phyloP scores from a whole-genome alignment of 2,329 filamentous ascomycete genomes.

The Chaetomiaceae sp. region DNA sequence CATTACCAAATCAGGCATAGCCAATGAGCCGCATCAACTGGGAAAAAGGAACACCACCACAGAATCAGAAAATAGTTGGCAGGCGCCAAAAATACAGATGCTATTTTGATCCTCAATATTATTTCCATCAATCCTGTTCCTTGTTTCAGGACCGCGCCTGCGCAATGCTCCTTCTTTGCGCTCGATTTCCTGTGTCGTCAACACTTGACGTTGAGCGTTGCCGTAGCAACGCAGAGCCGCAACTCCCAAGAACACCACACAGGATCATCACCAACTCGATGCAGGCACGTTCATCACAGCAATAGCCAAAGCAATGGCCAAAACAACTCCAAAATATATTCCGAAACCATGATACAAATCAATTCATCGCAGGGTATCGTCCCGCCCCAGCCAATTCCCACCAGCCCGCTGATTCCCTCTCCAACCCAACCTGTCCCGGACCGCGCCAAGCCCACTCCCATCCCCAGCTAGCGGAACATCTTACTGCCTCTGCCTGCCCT shows the following conservation, averaged over 20 bases:
- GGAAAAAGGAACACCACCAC: too few relatives aligned
- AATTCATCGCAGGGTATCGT: slow-evolving; percentile 10
- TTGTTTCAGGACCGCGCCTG: too few relatives aligned
- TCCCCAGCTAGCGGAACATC: not conserved
- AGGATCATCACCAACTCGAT: not conserved
- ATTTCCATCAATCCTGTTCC: too few relatives aligned
- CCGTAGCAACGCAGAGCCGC: slow-evolving; percentile 9
- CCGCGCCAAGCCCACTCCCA: not conserved
- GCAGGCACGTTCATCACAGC: not conserved
- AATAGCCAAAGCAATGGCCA: not conserved
- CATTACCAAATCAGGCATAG: too few relatives aligned
- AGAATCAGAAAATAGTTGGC: too few relatives aligned
- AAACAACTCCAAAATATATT: not conserved
- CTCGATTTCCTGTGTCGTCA: not conserved
- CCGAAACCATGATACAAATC: not conserved
- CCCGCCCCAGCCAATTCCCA: not conserved
- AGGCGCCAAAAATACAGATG: too few relatives aligned
- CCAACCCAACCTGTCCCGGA: not conserved
- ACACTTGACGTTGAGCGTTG: slow-evolving; percentile 2
- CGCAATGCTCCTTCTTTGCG: too few relatives aligned
- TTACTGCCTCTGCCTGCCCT: slow-evolving; percentile 36
- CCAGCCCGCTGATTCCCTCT: not conserved
- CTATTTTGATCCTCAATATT: too few relatives aligned
- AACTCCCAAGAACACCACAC: not conserved
- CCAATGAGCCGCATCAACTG: too few relatives aligned